Base-by-base conservation (phyloP, 805 yeast species). In the Myxozyma udenii region DNA sequence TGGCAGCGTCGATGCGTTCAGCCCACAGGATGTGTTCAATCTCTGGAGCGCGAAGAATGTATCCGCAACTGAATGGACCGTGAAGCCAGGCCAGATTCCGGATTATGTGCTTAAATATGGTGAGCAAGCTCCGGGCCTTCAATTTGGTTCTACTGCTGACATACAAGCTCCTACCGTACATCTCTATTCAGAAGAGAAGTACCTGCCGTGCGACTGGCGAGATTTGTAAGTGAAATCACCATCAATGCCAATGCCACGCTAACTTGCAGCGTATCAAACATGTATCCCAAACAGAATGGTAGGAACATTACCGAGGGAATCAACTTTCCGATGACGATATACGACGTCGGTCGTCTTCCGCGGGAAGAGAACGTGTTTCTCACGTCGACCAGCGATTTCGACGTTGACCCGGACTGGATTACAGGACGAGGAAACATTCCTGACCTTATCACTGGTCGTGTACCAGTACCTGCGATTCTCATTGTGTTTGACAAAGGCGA, bases 401-500 rank as follows among this genome's bases (percentile, higher is more conserved):
- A 77, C 48, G 66, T 62, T 14, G 79, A 80, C 55, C 96, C 96
- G 0, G 84, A 81, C 19, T 91, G 95, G 95, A 75, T 91, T 48
- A 84, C 95, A 0, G 96, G 96, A 0, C 62, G 61, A 23, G 65
- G 71, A 21, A 84, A 84, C 62, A 72, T 75, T 48, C 97, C 97
- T 1, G 80, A 79, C 45, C 70, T 84, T 38, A 76, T 80, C 48
- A 80, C 81, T 25, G 97, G 96, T 0, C 77, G 76, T 48, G 82
- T 87, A 23, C 71, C 73, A 47, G 96, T 95, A 0, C 95, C 96
- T 0, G 90, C 95, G 0, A 76, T 84, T 0, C 68, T 90, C 26
- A 76, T 91, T 22, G 90, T 87, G 0, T 90, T 87, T 0, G 97
- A 91, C 64, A 90, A 89, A 66, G 96, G 96, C 1, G 85, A 88